Evolutionary conservation across 805 yeast genomes (phyloP), one percentile per base, ranked within the genome.

Genomic region (Maudiozyma turicensis): DNA sequence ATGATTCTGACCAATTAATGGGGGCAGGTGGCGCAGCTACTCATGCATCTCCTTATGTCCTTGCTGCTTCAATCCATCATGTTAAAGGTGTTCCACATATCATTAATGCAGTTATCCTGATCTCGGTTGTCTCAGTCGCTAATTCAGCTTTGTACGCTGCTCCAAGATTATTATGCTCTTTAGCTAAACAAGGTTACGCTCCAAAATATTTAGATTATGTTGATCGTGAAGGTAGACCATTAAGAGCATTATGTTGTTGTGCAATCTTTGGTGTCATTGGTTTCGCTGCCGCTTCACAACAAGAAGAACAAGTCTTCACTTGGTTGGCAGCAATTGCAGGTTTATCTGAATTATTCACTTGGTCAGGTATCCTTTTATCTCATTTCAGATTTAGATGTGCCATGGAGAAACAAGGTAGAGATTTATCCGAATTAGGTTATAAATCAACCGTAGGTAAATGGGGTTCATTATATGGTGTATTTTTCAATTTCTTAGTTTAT

Each of bases 71-170:
- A 33, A 68, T 73, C 47, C 84, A 77, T 37, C 81, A 82, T 54
- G 79, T 84, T 54, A 70, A 69, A 47, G 84, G 79, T 42, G 72
- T 84, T 45, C 90, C 90, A 42, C 79, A 82, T 48, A 78, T 84
- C 53, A 82, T 84, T 71, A 84, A 84, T 61, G 86, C 81, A 20
- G 87, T 83, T 43, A 82, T 84, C 56, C 70, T 84, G 68, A 66
- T 84, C 49, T 82, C 90, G 6, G 86, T 84, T 28, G 66, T 83
- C 48, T 83, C 89, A 6, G 90, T 84, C 48, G 89, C 88, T 57
- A 84, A 84, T 70, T 79, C 88, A 31, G 79, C 90, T 1, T 78
- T 84, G 43, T 84, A 75, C 63, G 86, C 84, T 14, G 77, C 84
- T 51, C 82, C 89, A 47, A 77, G 91, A 73, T 74, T 87, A 9